A percentile compares a stretch with the other conserved stretches of the same genome.
Evolutionary conservation across 2,329 filamentous ascomycete genomes (phyloP).

Genomic region (Cordyceps pruinosa): DNA sequence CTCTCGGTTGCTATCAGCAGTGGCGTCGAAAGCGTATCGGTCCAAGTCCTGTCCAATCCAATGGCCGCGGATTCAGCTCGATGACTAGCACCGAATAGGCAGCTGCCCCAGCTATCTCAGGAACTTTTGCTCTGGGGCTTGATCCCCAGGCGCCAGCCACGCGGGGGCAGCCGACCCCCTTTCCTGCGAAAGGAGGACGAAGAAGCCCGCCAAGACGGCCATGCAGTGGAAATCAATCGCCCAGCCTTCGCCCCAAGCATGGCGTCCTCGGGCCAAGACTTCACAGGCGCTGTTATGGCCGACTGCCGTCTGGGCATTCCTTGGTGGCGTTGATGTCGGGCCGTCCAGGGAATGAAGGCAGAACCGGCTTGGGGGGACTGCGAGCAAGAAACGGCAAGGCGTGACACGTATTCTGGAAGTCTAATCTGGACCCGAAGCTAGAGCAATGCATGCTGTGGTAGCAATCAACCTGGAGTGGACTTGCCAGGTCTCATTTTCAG

Average conservation of each 20-base stretch:
- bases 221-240: neutral
- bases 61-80: neutral
- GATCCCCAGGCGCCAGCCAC: neutral
- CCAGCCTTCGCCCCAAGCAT: too few relatives aligned
- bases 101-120: neutral
- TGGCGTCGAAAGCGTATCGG: too few relatives aligned
- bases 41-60: neutral
- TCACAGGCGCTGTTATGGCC: neutral
- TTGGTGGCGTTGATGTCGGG: neutral
- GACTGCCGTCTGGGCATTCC: constrained; percentile 1
- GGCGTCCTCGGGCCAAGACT: neutral
- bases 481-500: neutral
- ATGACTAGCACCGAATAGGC: neutral
- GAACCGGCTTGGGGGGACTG: too few relatives aligned
- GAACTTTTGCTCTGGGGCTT: constrained; percentile 2
- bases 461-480: neutral
- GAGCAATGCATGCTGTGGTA: neutral
- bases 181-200: neutral
- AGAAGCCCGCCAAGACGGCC: neutral
- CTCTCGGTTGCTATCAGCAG: neutral
- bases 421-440: too few relatives aligned
- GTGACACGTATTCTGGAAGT: neutral
- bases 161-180: neutral
- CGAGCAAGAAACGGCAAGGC: neutral
- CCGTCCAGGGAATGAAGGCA: too few relatives aligned